Base-by-base conservation (phyloP, 1,284 basidiomycete species). In the Cutaneotrichosporon sp. region DNA sequence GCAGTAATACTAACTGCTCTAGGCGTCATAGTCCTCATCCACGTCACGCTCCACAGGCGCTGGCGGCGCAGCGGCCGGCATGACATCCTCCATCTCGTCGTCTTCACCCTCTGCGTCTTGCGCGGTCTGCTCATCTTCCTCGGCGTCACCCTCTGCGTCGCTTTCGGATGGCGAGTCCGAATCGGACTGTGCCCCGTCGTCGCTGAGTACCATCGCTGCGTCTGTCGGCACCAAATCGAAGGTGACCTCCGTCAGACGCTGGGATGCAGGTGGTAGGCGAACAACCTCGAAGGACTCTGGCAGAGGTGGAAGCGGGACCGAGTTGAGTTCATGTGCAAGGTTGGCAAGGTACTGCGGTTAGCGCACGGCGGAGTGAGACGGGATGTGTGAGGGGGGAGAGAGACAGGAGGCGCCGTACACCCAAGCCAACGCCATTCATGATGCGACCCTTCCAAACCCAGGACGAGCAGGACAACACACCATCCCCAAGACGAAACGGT, bases 141-240 rank as follows among this genome's bases (percentile, higher is more conserved):
- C 64, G n/a, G n/a, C n/a, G 31, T 52, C 46, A 9, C 42, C 29
- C 6, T 44, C 42, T 10, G 27, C 29, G 9, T 51, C 51, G 24
- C 59, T 57, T 4, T 55, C 54, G 14, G 57, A 60, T 20, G 57
- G 65, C 26, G 61, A 58, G 20, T 60, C 59, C n/a, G 48, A 57
- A 27, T 56, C 52, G 19, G 61, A 61, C 39, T 29, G 32, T 22
- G 38, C 19, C n/a, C 65, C 66, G 31, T 64, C 61, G 22, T 61
- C 60, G 22, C 39, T 42, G 32, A 55, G 47, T 31, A 47, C 45
- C 14, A 45, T 45, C 12, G 52, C 59, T 84, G 14, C 88, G 83
- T 85, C 83, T 70, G 90, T 91, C 8, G 94, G 92, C 0, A 96
- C 81, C 62, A 97, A 82, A 64, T 91, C 85, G 77, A 97, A 98